Conservation (phyloP, 306 rosid genomes). For the Pachyrhizus erosus region DNA sequence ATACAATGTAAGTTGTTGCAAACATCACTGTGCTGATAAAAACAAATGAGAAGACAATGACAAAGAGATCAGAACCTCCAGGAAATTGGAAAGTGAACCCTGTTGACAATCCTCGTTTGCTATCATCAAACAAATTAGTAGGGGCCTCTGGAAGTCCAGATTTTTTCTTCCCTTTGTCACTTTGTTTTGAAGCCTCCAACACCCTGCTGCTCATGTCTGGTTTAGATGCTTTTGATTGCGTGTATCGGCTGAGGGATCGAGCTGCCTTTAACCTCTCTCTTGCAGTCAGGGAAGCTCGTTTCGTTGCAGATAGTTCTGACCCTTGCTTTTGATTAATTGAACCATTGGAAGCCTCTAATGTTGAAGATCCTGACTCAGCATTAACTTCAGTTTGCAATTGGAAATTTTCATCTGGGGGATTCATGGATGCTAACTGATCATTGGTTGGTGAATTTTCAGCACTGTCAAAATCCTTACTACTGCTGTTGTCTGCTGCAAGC, state of each 20-base stretch:
- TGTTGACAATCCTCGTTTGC: conserved; percentile 82
- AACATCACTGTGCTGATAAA: conserved; percentile 89
- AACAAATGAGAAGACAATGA: conserved; percentile 75
- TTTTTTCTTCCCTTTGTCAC: conserved; percentile 83
- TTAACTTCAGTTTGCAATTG: conserved; percentile 48
- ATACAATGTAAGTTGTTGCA: conserved; percentile 89
- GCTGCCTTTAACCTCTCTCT: conserved; percentile 91
- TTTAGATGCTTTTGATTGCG: conserved; percentile 65
- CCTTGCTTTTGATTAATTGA: conserved; percentile 46
- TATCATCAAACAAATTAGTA: conserved; percentile 80
- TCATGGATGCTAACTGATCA: conserved; percentile 40
- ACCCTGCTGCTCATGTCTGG: conserved; percentile 77
- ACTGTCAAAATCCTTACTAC: conserved; percentile 49
- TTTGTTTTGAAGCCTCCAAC: conserved; percentile 75
- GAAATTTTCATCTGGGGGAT: conserved; percentile 40
- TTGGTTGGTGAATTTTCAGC: conserved; percentile 48
- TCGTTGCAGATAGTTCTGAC: conserved; percentile 46
- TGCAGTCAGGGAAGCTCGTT: conserved; percentile 65
- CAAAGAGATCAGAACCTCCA: conserved; percentile 74
- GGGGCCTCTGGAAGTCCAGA: conserved; percentile 96
- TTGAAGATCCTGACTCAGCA: conserved; percentile 48
- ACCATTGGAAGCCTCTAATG: conserved; percentile 58
- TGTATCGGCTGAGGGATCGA: conserved; percentile 65
- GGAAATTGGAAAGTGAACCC: conserved; percentile 83
- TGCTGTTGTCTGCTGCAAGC: conserved; percentile 61